phyloP scores from a whole-genome alignment of 148 eudicot genomes.

The Vaccinium corymbosum region DNA sequence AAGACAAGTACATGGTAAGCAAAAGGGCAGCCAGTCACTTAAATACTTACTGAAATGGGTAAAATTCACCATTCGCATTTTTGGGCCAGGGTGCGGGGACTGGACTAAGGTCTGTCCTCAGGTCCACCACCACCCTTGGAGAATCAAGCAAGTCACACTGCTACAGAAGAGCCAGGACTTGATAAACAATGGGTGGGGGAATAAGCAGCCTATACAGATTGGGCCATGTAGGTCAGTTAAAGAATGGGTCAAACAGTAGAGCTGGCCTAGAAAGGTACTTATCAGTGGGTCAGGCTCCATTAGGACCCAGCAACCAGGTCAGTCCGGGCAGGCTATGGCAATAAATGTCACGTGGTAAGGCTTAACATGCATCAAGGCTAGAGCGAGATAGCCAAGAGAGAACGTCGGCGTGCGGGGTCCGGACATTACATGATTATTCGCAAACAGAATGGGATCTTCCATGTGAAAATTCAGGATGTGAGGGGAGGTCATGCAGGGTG shows the following conservation, averaged over 20 bases:
- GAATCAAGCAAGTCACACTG: neutral
- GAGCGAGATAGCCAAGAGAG: neutral
- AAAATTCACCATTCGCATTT: neutral
- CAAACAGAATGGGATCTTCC: neutral
- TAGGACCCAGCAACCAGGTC: neutral
- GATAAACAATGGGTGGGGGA: neutral
- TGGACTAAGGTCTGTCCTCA: neutral
- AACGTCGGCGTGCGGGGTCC: neutral
- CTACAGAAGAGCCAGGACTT: neutral
- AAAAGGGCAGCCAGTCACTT: neutral
- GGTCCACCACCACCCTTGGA: neutral
- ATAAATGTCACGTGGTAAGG: neutral
- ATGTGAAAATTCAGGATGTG: neutral
- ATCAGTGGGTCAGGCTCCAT: neutral
- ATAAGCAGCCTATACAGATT: neutral
- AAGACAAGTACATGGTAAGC: neutral
- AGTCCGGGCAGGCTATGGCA: neutral
- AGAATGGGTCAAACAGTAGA: neutral
- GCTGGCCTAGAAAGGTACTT: neutral
- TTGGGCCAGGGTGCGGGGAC: neutral
- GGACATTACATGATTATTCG: neutral
- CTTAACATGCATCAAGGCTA: neutral
- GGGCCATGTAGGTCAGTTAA: neutral
- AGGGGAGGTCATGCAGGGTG: neutral
- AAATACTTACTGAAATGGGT: neutral